These are phyloP conservation scores for Hydnomerulius pinastri DNA, from an alignment of 768 basidiomycete species.

Conservation along the genomic window DNA sequence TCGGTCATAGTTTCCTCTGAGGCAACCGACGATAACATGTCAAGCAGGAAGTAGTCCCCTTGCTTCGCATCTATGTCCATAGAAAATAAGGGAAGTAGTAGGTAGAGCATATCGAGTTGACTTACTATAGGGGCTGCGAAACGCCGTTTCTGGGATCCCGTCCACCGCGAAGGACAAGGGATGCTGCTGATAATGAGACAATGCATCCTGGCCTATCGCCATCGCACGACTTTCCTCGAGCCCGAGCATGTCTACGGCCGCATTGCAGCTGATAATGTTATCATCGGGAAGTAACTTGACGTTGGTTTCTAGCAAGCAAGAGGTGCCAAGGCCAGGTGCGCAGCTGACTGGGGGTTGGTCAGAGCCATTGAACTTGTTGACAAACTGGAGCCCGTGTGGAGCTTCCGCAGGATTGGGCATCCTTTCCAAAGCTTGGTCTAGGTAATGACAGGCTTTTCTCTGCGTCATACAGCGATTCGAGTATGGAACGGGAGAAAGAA, in stretches of 20 bases:
- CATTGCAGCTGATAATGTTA: slow-evolving; percentile 19
- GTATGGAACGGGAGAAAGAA: not conserved
- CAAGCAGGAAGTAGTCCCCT: slow-evolving; percentile 43
- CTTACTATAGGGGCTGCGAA: slow-evolving; percentile 51
- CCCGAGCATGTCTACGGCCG: slow-evolving; percentile 43
- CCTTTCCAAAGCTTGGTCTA: slow-evolving; percentile 36
- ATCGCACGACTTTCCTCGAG: slow-evolving; percentile 39
- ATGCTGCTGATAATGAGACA: slow-evolving; percentile 42
- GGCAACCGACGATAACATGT: slow-evolving; percentile 33
- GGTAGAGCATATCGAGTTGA: slow-evolving; percentile 8
- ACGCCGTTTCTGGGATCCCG: slow-evolving; percentile 47
- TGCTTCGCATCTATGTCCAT: slow-evolving; percentile 18
- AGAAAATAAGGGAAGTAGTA: slow-evolving; percentile 17
- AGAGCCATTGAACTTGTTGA: slow-evolving; percentile 4
- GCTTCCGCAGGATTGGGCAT: not conserved
- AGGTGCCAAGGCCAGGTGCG: slow-evolving; percentile 44
- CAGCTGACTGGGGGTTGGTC: slow-evolving; percentile 20
- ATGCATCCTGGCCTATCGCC: slow-evolving; percentile 35
- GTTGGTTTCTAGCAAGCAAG: slow-evolving; percentile 55
- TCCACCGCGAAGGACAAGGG: slow-evolving; percentile 61
- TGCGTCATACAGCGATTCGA: slow-evolving; percentile 21
- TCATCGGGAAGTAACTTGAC: slow-evolving; percentile 44
- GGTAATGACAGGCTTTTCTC: slow-evolving; percentile 47
- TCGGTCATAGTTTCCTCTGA: slow-evolving; percentile 24
- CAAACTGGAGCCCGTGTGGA: slow-evolving; percentile 4